Evolutionary conservation across 1,284 basidiomycete species (phyloP).

Genomic region (Microbotryum violaceum): DNA sequence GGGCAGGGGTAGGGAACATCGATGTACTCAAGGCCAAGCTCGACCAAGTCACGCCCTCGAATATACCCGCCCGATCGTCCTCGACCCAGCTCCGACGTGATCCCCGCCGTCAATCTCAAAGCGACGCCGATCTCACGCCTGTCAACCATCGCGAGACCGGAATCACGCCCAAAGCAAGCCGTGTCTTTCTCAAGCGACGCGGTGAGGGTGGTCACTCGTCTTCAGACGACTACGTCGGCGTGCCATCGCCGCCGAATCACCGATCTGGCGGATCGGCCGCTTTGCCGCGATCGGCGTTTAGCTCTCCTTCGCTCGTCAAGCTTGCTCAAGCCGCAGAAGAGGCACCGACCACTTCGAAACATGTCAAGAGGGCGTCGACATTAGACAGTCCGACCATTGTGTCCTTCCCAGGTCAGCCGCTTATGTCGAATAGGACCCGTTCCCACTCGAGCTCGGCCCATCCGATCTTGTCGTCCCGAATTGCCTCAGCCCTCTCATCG

Average conservation of each 20-base stretch:
- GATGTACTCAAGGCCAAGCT: conserved; percentile 1
- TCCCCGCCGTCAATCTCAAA: background rate
- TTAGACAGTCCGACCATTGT: no score
- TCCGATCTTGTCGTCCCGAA: no score
- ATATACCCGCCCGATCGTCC: background rate
- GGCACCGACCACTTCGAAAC: no score
- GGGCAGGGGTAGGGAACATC: no score
- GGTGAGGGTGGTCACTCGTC: conserved; percentile 8
- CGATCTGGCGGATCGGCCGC: background rate
- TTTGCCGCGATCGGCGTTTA: background rate
- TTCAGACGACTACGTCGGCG: conserved; percentile 26
- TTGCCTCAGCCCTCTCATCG: no score
- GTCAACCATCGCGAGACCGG: background rate
- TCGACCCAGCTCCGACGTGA: background rate
- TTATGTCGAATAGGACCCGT: no score
- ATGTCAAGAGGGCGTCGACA: no score
- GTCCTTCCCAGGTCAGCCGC: no score
- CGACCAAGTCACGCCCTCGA: conserved; percentile 6
- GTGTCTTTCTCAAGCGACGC: background rate
- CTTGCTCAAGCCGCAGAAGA: no score
- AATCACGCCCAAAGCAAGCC: background rate
- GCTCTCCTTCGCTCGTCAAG: no score
- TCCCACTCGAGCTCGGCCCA: no score
- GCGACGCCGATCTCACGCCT: no score
- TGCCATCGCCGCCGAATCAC: conserved; percentile 2